Base-by-base conservation (phyloP, 2,329 filamentous ascomycete species). In the Albophoma yamanashiensis region DNA sequence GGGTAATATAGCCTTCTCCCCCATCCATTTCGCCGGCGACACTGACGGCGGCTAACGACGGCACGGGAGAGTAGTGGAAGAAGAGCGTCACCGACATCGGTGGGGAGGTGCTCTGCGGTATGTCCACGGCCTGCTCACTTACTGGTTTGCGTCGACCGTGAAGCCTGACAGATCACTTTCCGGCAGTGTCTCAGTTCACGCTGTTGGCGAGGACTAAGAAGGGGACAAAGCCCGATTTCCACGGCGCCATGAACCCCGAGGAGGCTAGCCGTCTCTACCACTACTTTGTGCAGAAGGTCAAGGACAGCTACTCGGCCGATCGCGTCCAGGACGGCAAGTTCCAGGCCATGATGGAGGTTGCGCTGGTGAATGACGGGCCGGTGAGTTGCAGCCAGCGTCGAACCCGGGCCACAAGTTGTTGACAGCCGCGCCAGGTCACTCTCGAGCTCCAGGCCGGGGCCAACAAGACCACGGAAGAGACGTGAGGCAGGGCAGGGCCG, bases 301-400 rank as follows among this genome's bases (percentile, higher is more conserved):
- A 86, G 67, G 80, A 86, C 59, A 80, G 85, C 3, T 96, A 97
- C 72, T 73, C 78, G 6, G 74, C 82, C 8, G 89, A 91, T 11
- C 87, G 82, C 64, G 92, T 99, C 61, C 92, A 96, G 71, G 88
- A 99, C 71, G 94, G 95, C n/a, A 86, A 93, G 38, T 99, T 99
- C 73, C 93, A 96, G 70, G 94, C 94, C 57, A 97, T 96, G 92
- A 99, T 99, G 94, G 89, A 97, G 70, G 93, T 99, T 61, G 89
- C 89, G 56, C 76, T 97, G 38, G 86, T 97, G 57, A 97, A 97
- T 66, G 93, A 97, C 66, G 86, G 86, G 1, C 86, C 86, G 59
- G 86, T 88, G 71, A 65, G 74, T 71, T 39, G 34, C 36, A 4
- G 9, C 40, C 17, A 4, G n/a, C 25, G 3, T 17, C n/a, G 34